phyloP scores from a whole-genome alignment of 2,329 filamentous ascomycete species.

The Diaporthe helianthi region DNA sequence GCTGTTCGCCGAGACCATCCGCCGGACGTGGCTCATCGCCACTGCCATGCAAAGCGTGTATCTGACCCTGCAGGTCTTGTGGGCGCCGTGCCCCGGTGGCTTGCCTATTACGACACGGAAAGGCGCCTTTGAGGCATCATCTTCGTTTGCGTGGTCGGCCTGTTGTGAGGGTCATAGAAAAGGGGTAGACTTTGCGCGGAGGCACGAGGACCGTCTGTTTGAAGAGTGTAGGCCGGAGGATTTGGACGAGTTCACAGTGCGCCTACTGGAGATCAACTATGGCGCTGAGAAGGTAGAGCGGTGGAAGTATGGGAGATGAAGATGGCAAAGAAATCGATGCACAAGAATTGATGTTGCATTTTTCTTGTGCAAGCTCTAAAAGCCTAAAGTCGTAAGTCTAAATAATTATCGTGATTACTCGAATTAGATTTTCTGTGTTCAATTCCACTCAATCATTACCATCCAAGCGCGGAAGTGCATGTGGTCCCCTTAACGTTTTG shows the following conservation, averaged over 20 bases:
- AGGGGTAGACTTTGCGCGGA: constrained; percentile 27
- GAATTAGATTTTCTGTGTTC: neutral
- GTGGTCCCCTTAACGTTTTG: too few species aligned
- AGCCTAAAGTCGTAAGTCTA: neutral
- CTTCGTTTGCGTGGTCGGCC: constrained; percentile 38
- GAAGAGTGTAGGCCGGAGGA: constrained; percentile 31
- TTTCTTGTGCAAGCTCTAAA: too few species aligned
- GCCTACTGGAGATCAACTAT: constrained; percentile 30
- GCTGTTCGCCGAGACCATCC: constrained; percentile 39
- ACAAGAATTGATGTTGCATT: neutral
- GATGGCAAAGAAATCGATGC: neutral
- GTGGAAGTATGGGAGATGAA: constrained; percentile 32
- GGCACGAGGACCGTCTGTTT: constrained; percentile 29
- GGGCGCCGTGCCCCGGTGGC: constrained; percentile 36
- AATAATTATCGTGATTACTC: constrained; percentile 12
- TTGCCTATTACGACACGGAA: constrained; percentile 38
- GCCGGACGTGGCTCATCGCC: constrained; percentile 38
- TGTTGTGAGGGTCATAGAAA: constrained; percentile 8
- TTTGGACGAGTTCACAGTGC: constrained; percentile 32
- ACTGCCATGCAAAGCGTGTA: constrained; percentile 34
- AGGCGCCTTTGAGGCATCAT: constrained; percentile 37
- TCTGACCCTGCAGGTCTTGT: constrained; percentile 33
- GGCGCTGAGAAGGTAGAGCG: constrained; percentile 32
- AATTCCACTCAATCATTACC: neutral
- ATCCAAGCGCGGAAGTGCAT: too few species aligned